These are phyloP conservation scores for Neofusicoccum sp. DNA, from an alignment of 2,329 filamentous ascomycete genomes.

Conservation along the genomic window DNA sequence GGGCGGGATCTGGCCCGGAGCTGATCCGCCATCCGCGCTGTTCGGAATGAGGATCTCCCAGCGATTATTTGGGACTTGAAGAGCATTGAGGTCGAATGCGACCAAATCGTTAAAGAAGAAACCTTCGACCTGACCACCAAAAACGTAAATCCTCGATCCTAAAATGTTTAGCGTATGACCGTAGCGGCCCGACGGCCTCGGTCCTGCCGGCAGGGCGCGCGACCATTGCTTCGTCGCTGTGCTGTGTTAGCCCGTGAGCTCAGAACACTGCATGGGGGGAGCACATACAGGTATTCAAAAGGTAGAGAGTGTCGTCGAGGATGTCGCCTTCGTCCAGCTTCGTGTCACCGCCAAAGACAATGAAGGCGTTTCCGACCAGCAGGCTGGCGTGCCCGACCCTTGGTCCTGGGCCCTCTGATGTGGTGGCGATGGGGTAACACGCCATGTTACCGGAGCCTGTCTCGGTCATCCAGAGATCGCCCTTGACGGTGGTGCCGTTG, in stretches of 20 bases:
- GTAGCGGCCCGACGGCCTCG: conserved; percentile 84
- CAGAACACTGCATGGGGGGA: background rate
- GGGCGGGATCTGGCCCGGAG: conserved; percentile 6
- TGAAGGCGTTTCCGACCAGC: conserved; percentile 96
- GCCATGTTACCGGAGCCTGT: conserved; percentile 76
- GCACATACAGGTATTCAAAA: conserved; percentile 91
- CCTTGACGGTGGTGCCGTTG: conserved; percentile 92
- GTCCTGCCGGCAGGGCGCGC: conserved; percentile 80
- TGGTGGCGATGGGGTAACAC: conserved; percentile 88
- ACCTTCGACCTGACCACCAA: conserved; percentile 95
- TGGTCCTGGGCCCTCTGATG: conserved; percentile 89
- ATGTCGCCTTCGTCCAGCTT: conserved; percentile 92
- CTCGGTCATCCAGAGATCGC: conserved; percentile 97
- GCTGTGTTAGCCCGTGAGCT: conserved; percentile 28
- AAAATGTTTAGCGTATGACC: conserved; percentile 96
- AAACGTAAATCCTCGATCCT: conserved; percentile 95
- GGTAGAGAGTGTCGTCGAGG: conserved; percentile 91
- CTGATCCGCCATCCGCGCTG: conserved; percentile 59
- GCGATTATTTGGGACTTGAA: conserved; percentile 85
- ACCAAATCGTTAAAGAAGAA: conserved; percentile 97
- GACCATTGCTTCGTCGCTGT: conserved; percentile 97
- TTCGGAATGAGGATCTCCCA: conserved; percentile 92
- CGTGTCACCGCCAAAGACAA: conserved; percentile 97
- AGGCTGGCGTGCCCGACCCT: conserved; percentile 92
- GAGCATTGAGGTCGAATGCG: conserved; percentile 90